Evolutionary conservation across 2,329 filamentous ascomycete genomes (phyloP), one percentile per base, ranked within the genome.

Genomic region (Pseudocercospora musae): DNA sequence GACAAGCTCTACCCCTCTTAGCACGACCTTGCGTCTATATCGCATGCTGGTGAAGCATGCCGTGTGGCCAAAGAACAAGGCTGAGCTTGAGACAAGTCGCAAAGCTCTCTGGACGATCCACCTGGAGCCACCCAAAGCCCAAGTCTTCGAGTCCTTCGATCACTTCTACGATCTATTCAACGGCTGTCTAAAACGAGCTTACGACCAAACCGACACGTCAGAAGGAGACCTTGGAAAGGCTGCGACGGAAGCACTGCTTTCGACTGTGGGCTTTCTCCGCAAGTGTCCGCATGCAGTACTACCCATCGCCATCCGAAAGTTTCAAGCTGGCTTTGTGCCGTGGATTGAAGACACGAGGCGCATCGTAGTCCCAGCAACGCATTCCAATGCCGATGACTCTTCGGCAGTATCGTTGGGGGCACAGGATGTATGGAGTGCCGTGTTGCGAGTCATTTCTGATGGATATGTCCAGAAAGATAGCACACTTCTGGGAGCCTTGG

Each of bases 61-160:
- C 15, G 58, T 58, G 6, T 77, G 87, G 57, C 87, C 87, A 6
- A 80, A 82, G 10, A 87, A 87, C 68, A 80, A 81, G 6, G 84
- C 87, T 64, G 84, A 86, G 10, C 78, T 92, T 4, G 89, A 92
- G 61, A 82, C 85, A 57, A 87, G 85, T 58, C 81, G 85, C 55
- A 84, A 85, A 55, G 82, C 82, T n/a, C 78, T 93, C 0, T 92
- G 89, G 88, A 86, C 86, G 3, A 83, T 82, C 1, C 75, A 73
- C 42, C 63, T 77, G 6, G 72, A 73, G 21, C 62, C 71, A 8
- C 72, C 57, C 75, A 76, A 55, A 71, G 71, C 18, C 46, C 70
- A 4, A 71, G 72, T 76, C 11, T 77, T 81, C 57, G 78, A 92
- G 69, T 85, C 88, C 0, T 90, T 88, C 66, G 83, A 87, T 58